Evolutionary conservation across 176 grass and related monocot genomes (phyloP), one percentile per base, ranked within the genome.

Genomic region (Puccinellia tenuiflora): DNA sequence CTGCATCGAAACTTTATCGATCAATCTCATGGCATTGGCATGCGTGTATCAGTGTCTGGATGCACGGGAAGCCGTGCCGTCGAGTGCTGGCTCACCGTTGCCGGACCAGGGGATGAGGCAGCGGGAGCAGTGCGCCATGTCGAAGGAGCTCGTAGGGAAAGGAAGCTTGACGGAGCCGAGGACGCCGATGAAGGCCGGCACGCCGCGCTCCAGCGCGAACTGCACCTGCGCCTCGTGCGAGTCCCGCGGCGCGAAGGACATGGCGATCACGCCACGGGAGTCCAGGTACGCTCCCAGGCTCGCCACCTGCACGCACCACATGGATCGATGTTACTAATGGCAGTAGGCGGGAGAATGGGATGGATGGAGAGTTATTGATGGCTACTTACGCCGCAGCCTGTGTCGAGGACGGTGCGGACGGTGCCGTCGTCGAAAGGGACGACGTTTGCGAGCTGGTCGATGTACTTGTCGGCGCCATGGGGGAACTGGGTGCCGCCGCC

Each of bases 61-160:
- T 20, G 62, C 28, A 33, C 47, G 5, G 69, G 69, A 73, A 30
- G 16, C 18, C 25, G 46, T 30, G 12, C 13, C 6, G 39, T 29
- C 6, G 13, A 71, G 68, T 29, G 45, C 14, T 81, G 33, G 21
- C 84, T 88, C 76, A 97, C 90, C 92, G 88, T 91, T 95, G 73
- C 17, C 85, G 67, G 71, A 85, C 96, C 96, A 98, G 40, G 85
- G 96, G 85, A 98, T 92, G 71, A 98, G 88, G 81, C 96, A 98
- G 38, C 96, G 90, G 22, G 96, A 98, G 79, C 96, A 98, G 83
- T 95, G 96, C 28, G 92, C 92, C 96, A 98, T 98, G 87, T 98
- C 96, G 42, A 98, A 98, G 76, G 92, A 75, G 56, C 95, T 76
- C 16, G 90, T 67, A 9, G 95, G 92, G 76, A 95, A 98, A 4